Conservation (phyloP, 2,329 filamentous ascomycete species). For the Fusarium siculi region DNA sequence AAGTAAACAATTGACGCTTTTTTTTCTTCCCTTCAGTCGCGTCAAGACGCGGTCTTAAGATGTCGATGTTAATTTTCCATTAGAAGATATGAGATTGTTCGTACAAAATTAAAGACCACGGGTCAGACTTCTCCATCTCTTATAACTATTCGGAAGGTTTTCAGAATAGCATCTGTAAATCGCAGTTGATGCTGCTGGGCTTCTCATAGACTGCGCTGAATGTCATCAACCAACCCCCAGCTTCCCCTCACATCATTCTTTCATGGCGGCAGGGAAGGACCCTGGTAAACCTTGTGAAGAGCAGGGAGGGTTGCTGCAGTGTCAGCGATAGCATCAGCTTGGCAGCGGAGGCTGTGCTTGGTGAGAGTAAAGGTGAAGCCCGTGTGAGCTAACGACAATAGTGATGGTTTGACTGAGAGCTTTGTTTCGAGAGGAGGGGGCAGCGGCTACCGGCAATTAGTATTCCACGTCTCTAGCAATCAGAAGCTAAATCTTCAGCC, state of each 20-base stretch:
- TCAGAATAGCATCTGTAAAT: not conserved
- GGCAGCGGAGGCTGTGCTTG: conserved; percentile 41
- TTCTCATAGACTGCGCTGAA: not conserved
- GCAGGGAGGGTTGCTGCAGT: conserved; percentile 31
- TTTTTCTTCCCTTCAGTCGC: not conserved
- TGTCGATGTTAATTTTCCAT: not conserved
- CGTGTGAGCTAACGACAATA: conserved; percentile 13
- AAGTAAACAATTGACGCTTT: conserved; percentile 29
- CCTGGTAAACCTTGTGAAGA: conserved; percentile 29
- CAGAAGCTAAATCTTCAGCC: conserved; percentile 18
- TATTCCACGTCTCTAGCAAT: conserved; percentile 1
- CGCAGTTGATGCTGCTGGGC: not conserved
- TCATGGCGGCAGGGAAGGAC: conserved; percentile 32
- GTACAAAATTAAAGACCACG: not conserved
- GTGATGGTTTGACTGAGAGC: conserved; percentile 24
- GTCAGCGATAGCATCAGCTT: conserved; percentile 43
- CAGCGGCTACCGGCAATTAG: conserved; percentile 35
- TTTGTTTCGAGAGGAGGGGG: conserved; percentile 45
- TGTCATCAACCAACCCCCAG: conserved; percentile 11
- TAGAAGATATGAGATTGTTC: not conserved
- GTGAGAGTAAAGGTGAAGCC: conserved; percentile 1
- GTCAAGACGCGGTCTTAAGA: conserved; percentile 13
- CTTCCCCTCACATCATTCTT: conserved; percentile 6
- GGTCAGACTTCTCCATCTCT: not conserved
- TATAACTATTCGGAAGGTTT: not conserved